Conservation (phyloP, 495 filamentous ascomycete species). For the Penicillium waksmanii region DNA sequence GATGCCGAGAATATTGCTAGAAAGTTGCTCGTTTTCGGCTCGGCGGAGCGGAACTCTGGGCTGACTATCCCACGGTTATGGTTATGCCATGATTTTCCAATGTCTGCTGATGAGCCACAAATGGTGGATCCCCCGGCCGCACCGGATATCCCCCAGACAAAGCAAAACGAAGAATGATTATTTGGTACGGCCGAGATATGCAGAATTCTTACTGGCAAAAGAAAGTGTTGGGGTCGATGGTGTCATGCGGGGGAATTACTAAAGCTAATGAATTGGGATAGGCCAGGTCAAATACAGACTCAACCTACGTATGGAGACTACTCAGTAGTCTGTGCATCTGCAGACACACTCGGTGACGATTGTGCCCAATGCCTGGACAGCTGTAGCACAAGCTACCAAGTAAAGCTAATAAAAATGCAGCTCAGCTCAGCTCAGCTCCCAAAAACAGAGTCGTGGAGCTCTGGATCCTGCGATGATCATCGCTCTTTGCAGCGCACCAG, state of each 20-base stretch:
- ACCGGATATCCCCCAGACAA: slow-evolving; percentile 2
- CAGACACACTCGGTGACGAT: neutral
- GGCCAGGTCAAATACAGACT: slow-evolving; percentile 1
- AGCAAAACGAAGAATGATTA: neutral
- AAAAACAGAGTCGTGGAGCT: slow-evolving; percentile 7
- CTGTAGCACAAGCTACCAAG: too few species aligned
- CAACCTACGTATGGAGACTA: neutral
- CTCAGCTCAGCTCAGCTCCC: neutral
- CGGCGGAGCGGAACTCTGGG: slow-evolving; percentile 29
- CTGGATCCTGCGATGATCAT: slow-evolving; percentile 5
- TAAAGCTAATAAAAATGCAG: too few species aligned
- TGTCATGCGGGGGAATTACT: neutral
- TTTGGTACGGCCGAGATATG: neutral
- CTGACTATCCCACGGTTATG: neutral
- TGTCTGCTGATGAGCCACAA: slow-evolving; percentile 3
- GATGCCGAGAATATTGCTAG: neutral
- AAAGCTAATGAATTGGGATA: neutral
- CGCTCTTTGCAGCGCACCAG: neutral
- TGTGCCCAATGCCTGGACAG: neutral
- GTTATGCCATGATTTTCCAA: neutral
- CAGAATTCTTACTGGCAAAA: neutral
- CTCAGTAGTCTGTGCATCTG: neutral
- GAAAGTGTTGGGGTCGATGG: slow-evolving; percentile 2
- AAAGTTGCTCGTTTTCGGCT: slow-evolving; percentile 19
- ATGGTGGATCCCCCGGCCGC: neutral